Percentiles rank a stretch among this genome's conserved stretches.
These are phyloP conservation scores for Elymus sibiricus DNA, from an alignment of 176 grass and related monocot species.

Conservation along the genomic window DNA sequence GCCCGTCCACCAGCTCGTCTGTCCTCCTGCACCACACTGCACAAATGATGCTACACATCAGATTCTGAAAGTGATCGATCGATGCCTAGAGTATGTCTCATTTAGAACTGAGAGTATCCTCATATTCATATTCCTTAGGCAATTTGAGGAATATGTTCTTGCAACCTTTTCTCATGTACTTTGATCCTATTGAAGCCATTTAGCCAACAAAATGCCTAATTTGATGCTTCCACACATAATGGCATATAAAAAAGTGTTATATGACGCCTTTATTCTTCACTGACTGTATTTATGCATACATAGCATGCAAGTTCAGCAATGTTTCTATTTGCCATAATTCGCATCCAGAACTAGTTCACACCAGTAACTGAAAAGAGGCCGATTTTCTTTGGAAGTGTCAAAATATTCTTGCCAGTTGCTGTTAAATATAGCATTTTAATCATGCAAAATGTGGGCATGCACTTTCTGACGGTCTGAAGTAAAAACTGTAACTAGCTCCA, in stretches of 20 bases:
- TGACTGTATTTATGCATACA: background rate
- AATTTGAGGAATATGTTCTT: constrained; percentile 22
- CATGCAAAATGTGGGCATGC: background rate
- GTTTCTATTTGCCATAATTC: background rate
- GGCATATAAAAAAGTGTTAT: background rate
- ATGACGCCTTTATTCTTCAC: background rate
- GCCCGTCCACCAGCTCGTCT: constrained; percentile 92
- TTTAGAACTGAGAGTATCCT: background rate
- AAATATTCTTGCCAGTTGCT: background rate
- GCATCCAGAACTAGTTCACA: background rate
- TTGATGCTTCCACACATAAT: background rate
- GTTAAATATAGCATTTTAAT: background rate
- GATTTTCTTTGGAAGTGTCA: background rate
- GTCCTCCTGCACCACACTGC: constrained; percentile 98
- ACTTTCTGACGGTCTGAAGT: background rate
- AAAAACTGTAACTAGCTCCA: background rate
- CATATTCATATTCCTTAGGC: background rate
- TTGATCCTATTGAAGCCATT: constrained; percentile 9
- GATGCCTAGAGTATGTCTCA: background rate
- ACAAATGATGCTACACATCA: background rate
- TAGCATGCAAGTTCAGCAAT: background rate
- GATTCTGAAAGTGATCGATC: background rate
- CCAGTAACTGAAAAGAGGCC: background rate
- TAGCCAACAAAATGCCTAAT: background rate
- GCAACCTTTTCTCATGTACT: background rate